Base-by-base conservation (phyloP, 2,329 filamentous ascomycete genomes). In the Colletotrichum cordylinicola region DNA sequence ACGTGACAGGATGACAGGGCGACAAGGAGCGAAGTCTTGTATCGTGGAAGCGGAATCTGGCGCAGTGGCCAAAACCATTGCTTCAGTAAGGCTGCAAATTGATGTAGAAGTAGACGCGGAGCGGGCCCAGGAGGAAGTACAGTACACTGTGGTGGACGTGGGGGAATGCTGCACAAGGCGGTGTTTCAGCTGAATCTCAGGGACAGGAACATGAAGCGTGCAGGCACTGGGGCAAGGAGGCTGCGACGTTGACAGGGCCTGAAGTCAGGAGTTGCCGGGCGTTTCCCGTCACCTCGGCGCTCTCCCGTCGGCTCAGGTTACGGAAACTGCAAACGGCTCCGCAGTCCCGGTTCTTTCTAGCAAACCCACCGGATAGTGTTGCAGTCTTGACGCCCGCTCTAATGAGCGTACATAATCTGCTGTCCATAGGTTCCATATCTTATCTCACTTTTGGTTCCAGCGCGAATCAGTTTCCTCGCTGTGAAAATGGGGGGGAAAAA, bases 261-360 rank as follows among this genome's bases (percentile, higher is more conserved):
- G 5, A 69, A 48, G 58, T 43, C 56, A 69, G 64, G 64, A 75
- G 64, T 52, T 60, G 35, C 70, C 60, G 60, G 33, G 43, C 48
- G 56, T 39, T 48, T 39, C 43, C 43, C 43, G 31, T 52, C 64
- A 55, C 64, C 64, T 55, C 48, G 48, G 29, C 29, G 65, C 65
- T 73, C 56, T 73, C 65, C 65, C 56, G 58, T 70, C 71, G 56
- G 56, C 18, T 35, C 60, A 48, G 56, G 29, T 62, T n/a, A 43
- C 16, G 65, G 70, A 74, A 72, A 67, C 37, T 67, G 35, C 29
- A 74, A 74, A 74, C 72, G 61, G 55, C 60, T 48, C 52, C 48
- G 56, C 39, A 7, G 27, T 31, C 56, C 13, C 56, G 15, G 56
- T 60, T 27, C 29, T 15, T 37, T 33, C 31, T 33, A 10, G 27